Percentiles rank a stretch among this genome's conserved stretches.
Evolutionary conservation across 225 moss, liverwort and hornwort species (phyloP).

Genomic region (Physcomitrium patens): DNA sequence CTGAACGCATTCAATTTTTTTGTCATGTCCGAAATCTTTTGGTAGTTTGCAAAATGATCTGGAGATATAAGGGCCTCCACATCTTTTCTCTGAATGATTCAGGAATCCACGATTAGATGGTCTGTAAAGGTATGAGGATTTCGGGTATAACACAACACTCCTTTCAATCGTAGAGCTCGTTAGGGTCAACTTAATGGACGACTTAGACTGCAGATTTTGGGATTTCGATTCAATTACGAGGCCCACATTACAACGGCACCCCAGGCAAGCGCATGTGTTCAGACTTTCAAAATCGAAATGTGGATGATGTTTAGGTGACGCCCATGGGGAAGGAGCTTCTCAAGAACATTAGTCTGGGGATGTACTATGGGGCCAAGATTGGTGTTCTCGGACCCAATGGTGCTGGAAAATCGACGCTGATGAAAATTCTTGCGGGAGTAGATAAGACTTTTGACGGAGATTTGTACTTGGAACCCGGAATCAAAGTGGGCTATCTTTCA

Average conservation of each 20-base stretch:
- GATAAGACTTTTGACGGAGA: slow-evolving; percentile 86
- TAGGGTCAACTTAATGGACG: neutral
- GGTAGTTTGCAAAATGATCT: neutral
- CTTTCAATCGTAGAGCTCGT: neutral
- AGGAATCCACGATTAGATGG: neutral
- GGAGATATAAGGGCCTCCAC: neutral
- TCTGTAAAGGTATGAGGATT: neutral
- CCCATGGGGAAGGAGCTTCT: slow-evolving; percentile 88
- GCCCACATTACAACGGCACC: neutral
- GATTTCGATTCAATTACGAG: neutral
- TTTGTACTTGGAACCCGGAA: slow-evolving; percentile 76
- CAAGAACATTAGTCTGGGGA: slow-evolving; percentile 88
- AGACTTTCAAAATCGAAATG: neutral
- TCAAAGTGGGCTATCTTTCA: slow-evolving; percentile 83
- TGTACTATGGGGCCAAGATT: slow-evolving; percentile 98
- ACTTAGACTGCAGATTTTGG: neutral
- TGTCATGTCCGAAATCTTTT: neutral
- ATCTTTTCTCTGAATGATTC: neutral
- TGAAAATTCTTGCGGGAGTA: slow-evolving; percentile 93
- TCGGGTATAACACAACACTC: neutral
- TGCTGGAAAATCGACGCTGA: slow-evolving; percentile 81
- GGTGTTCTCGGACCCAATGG: slow-evolving; percentile 94
- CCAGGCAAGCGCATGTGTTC: neutral
- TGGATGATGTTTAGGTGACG: slow-evolving; percentile 63
- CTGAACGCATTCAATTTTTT: neutral